Evolutionary conservation across 306 rosid genomes (phyloP).

Genomic region (Cyamopsis tetragonoloba): DNA sequence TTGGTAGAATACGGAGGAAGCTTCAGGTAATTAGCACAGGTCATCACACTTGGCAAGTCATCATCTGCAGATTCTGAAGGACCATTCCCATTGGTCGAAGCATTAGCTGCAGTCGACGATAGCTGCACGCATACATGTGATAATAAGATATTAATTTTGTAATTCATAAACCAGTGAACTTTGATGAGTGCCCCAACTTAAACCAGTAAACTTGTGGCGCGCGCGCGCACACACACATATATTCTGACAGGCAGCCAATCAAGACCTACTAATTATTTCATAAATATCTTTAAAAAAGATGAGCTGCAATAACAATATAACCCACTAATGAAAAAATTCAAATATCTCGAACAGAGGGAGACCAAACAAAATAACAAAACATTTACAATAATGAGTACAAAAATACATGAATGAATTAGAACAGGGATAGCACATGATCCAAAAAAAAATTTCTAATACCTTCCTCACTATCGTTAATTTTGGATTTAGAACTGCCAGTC

Average conservation of each 20-base stretch:
- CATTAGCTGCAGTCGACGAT: conserved; percentile 50
- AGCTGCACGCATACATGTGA: conserved; percentile 52
- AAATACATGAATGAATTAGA: neutral
- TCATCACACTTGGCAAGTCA: conserved; percentile 95
- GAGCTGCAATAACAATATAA: neutral
- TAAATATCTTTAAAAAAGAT: neutral
- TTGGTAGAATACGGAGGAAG: conserved; percentile 96
- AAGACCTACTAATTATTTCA: neutral
- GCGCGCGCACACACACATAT: too few relatives aligned
- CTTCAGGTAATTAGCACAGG: conserved; percentile 94
- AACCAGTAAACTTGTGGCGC: too few relatives aligned
- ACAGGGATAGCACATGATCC: neutral
- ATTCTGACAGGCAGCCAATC: too few relatives aligned
- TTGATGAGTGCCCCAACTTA: too few relatives aligned
- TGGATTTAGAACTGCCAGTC: conserved; percentile 79
- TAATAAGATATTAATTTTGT: neutral
- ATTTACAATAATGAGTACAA: neutral
- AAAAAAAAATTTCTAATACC: conserved; percentile 33
- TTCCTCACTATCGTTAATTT: conserved; percentile 87
- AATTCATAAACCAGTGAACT: too few relatives aligned
- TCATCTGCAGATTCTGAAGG: conserved; percentile 76
- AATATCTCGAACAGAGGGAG: neutral
- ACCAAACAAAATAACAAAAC: neutral
- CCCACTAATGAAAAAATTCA: neutral
- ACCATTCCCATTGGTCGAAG: conserved; percentile 59